Percentiles rank a stretch among this genome's conserved stretches.
Evolutionary conservation across 2,329 filamentous ascomycete species (phyloP).

Genomic region (Clarireedia homoeocarpa): DNA sequence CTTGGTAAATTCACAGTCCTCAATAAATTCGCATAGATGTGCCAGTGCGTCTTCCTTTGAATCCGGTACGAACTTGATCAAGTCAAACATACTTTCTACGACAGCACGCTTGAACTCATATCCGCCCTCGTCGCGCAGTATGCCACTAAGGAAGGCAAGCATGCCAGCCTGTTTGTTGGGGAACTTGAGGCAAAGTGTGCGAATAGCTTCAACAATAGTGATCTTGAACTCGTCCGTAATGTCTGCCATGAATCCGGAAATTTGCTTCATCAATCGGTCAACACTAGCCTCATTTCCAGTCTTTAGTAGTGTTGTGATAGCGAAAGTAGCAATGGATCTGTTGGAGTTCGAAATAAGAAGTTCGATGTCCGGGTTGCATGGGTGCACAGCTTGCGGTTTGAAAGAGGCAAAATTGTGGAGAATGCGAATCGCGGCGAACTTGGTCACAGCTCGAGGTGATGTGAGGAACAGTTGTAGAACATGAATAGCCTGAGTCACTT

Average conservation of each 20-base stretch:
- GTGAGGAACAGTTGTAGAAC: constrained; percentile 95
- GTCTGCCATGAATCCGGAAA: constrained; percentile 95
- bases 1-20: constrained; percentile 99
- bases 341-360: constrained; percentile 94
- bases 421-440: constrained; percentile 94
- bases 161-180: constrained; percentile 97
- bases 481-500: constrained; percentile 87
- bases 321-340: constrained; percentile 94
- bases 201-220: constrained; percentile 97
- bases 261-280: constrained; percentile 97
- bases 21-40: constrained; percentile 97
- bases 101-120: constrained; percentile 98
- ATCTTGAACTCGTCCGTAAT: constrained; percentile 99
- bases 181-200: constrained; percentile 94
- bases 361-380: constrained; percentile 97
- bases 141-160: constrained; percentile 95
- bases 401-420: constrained; percentile 94
- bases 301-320: constrained; percentile 95
- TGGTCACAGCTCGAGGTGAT: constrained; percentile 89
- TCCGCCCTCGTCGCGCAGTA: constrained; percentile 90
- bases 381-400: constrained; percentile 85
- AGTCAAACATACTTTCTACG: constrained; percentile 97
- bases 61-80: constrained; percentile 98
- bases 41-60: constrained; percentile 74
- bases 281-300: constrained; percentile 97